These are phyloP conservation scores for Angomonas desouzai DNA, from an alignment of 208 protist genomes.

Conservation along the genomic window DNA sequence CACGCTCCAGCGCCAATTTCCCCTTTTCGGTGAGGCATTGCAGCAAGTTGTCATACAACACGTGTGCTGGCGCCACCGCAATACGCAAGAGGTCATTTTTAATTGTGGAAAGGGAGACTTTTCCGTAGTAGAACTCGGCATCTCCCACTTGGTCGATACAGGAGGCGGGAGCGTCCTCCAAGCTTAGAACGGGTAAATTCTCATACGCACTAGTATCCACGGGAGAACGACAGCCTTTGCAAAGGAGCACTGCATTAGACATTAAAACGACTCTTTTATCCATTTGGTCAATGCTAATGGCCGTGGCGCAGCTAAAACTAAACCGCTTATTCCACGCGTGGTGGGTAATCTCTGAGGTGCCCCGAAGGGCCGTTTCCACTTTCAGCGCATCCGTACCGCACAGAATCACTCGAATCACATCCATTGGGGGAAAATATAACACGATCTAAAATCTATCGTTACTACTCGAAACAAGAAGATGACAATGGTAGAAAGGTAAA, in stretches of 20 bases:
- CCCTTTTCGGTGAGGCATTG: conserved; percentile 52
- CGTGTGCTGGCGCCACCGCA: conserved; percentile 58
- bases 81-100: conserved; percentile 30
- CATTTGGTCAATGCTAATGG: conserved; percentile 42
- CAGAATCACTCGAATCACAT: conserved; percentile 43
- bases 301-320: conserved; percentile 52
- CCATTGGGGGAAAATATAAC: neutral
- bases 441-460: no score
- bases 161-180: conserved; percentile 36
- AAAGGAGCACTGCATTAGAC: conserved; percentile 63
- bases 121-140: conserved; percentile 68
- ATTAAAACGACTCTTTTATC: conserved; percentile 51
- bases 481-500: neutral
- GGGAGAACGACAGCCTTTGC: conserved; percentile 42
- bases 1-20: conserved; percentile 44
- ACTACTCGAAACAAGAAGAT: conserved; percentile 4
- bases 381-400: conserved; percentile 59
- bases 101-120: conserved; percentile 29
- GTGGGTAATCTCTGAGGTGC: conserved; percentile 47
- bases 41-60: conserved; percentile 62
- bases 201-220: conserved; percentile 28
- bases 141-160: conserved; percentile 39
- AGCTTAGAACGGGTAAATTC: conserved; percentile 43
- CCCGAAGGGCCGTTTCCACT: conserved; percentile 51
- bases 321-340: conserved; percentile 76